Evolutionary conservation across 495 filamentous ascomycete genomes (phyloP), one percentile per base, ranked within the genome.

Genomic region (Apodospora peruviana): DNA sequence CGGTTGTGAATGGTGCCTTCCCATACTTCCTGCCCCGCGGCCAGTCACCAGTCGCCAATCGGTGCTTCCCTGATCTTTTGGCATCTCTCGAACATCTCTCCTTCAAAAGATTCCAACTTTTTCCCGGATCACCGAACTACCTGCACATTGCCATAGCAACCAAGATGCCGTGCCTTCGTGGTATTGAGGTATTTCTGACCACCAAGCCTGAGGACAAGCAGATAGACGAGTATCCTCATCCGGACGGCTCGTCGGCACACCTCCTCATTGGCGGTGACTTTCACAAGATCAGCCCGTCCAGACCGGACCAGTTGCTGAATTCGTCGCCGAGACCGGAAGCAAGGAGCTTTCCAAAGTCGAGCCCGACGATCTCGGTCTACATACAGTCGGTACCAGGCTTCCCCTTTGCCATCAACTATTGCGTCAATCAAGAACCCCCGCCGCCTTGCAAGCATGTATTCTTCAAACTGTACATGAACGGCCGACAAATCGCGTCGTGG

Each of bases 391-490:
- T 66, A 0, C 67, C 74, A 48, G 74, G 76, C 72, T 59, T 19
- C 64, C 65, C 65, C 4, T 79, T 79, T 53, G 60, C 62, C 32
- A 55, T 79, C 20, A 66, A 63, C 16, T 79, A 73, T 50, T 45
- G 48, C 12, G 47, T 78, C 52, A 62, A 52, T 19, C 43, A 55
- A 12, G 14, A 45, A 4, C 55, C 65, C 3, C 50, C 60, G 0
- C 36, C 53, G 1, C 65, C 66, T 18, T 67, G 61, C 39, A 58
- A 50, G 47, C 72, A 61, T 46, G 52, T 75, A 22, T 71, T 72
- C 63, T 78, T 78, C 58, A 76, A 73, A 50, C 60, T 80, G 43
- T 70, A 62, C 55, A 71, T 80, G 43, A 77, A 80, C 52, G 71
- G 67, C 16, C 62, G 67, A 9, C 60, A 67, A 32, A 65, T 73